Base-by-base conservation (phyloP, 2,329 filamentous ascomycete species). In the Aspergillus luchuensis region DNA sequence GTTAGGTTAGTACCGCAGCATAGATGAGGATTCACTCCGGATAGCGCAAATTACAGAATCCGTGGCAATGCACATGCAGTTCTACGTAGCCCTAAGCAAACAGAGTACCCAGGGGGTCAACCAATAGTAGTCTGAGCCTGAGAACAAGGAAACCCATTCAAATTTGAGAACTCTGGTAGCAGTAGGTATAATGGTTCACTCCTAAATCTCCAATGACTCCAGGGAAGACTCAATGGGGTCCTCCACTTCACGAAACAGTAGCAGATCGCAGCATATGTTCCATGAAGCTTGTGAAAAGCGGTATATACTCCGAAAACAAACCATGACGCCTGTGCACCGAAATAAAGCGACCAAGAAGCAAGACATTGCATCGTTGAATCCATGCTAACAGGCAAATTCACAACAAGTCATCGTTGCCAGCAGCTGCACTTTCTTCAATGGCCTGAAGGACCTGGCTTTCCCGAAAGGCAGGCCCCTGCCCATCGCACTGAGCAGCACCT, bases 401-500 rank as follows among this genome's bases (percentile, higher is more conserved):
- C 68, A 90, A 84, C 60, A 96, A 81, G 74, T 95, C 91, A 75
- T 97, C 92, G 49, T 87, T 90, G 17, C 90, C 90, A 67, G 86
- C 88, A 21, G 88, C 87, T 30, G 90, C 88, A 71, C 92, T 94
- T 69, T 89, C 85, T 74, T 91, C 85, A 65, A 98, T 93, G 15
- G 91, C 91, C 63, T 82, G 80, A 47, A 87, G 76, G 15, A 98
- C 89, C 48, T 87, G 85, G 23, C 84, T 79, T 75, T 97, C 93
- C 63, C 90, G 88, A 69, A 97, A 97, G 43, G 95, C 92, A 2
- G 93, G 93, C 0, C 93, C 90, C 72, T 92, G 89, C 2, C 92
- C 93, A 76, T 97, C 91, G 73, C 92, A 97, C 70, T 88, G 87
- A 17, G 91, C 91, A 69, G 85, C 80, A 17, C 84, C 82, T 79